Evolutionary conservation across 1,284 basidiomycete genomes (phyloP), one percentile per base, ranked within the genome.

Genomic region (Anthracocystis panici-leucophaei): DNA sequence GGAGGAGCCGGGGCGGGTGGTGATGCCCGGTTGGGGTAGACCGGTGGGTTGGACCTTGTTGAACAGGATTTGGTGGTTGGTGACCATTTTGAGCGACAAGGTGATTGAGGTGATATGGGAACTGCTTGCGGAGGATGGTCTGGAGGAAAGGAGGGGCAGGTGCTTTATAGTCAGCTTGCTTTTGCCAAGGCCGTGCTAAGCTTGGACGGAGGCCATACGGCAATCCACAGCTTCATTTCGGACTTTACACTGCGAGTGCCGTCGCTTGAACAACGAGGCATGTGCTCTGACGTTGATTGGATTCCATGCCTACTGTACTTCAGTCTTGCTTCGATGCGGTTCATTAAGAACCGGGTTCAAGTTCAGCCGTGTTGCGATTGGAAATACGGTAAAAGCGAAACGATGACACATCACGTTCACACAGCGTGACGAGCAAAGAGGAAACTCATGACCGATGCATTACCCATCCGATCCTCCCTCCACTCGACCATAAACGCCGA

Each of bases 11-110:
- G 38, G 69, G 14, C 38, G 58, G 49, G 74, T 77, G 48, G 69
- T 73, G 35, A 56, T 65, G 46, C 65, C 74, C 2, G 68, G 68
- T 53, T 73, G 51, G 50, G 74, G 74, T 21, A 77, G 62, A 44
- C 74, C 74, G 18, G 65, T 68, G 18, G 61, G 57, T 38, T 27
- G n/a, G 29, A 61, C 62, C 38, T 72, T 65, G 65, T 77, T 73
- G 65, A 77, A 77, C 62, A 77, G 62, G 16, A 77, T 50, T 31
- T 72, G 74, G 57, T 67, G 65, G 58, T 77, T 77, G 31, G 67
- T 72, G 56, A 77, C 74, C 74, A 76, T 76, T 18, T 57, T 71
- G 48, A 12, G 35, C 7, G 31, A 16, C 16, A 7, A 16, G n/a
- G 18, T 12, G 38, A 12, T 10, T 20, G 50, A 21, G 45, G 20